Evolutionary conservation across 2,329 filamentous ascomycete genomes (phyloP), one percentile per base, ranked within the genome.

Genomic region (Arthrobotrys iridis): DNA sequence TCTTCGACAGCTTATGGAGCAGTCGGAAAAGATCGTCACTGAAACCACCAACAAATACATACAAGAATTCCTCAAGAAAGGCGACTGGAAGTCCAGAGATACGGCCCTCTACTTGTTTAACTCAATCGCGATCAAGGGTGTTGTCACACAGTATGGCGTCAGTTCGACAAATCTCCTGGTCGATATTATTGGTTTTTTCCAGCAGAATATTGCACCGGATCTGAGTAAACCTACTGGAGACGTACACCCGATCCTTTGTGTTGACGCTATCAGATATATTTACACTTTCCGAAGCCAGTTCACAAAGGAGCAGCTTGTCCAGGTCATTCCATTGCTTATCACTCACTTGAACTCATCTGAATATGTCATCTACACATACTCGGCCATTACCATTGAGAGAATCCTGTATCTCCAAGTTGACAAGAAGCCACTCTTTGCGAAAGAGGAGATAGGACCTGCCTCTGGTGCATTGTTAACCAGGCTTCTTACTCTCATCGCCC

Each of bases 341-440:
- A 92, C 95, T 81, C 96, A 97, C 81, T 85, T 99, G 78, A 92
- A 89, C 76, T 96, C 93, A 1, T 86, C 89, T 20, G 95, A 97
- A 82, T 98, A 97, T 80, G 95, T 98, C 68, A 93, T 98, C 41
- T 97, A 99, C 84, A 97, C 93, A 0, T 99, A 99, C 81, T 93
- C 95, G 10, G 92, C 95, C 7, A 97, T 99, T 80, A 93, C 94
- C 1, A 91, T 98, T n/a, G 95, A 99, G 84, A 88, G 95, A 67
- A 91, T 94, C 1, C 86, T 99, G 18, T 96, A 90, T 83, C 87
- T 99, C 79, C 89, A 90, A 3, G 90, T 95, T 80, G 89, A 90
- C 77, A 71, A 71, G 52, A 70, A 76, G 30, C 89, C 93, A 40
- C 87, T 98, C 78, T 96, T 99, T 79, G 86, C 91, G 28, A 88